A percentile compares a stretch with the other conserved stretches of the same genome.
These are phyloP conservation scores for Terana coerulea DNA, from an alignment of 768 basidiomycete genomes.

Conservation along the genomic window DNA sequence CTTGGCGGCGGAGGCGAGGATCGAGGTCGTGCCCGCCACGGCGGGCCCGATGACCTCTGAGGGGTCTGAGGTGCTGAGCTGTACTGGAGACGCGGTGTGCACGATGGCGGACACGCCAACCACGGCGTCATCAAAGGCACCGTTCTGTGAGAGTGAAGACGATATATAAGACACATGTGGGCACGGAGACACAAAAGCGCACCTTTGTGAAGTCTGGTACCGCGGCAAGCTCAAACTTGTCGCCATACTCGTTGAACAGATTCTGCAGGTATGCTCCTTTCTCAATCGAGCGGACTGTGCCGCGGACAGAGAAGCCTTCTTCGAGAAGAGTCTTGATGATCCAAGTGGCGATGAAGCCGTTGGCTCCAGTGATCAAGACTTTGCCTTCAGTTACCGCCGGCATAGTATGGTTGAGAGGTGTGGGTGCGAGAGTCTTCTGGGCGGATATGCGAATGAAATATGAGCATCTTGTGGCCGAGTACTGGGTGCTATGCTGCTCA, in stretches of 20 bases:
- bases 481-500: too few relatives aligned
- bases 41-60: conserved; percentile 62
- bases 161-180: conserved; percentile 8
- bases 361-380: conserved; percentile 55
- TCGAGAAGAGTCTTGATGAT: conserved; percentile 54
- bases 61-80: conserved; percentile 15
- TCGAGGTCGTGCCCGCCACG: conserved; percentile 31
- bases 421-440: too few relatives aligned
- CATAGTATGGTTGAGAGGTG: background rate
- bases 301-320: conserved; percentile 58
- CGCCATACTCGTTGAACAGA: conserved; percentile 47
- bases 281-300: conserved; percentile 55
- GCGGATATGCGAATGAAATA: too few relatives aligned
- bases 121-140: conserved; percentile 44
- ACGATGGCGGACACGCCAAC: conserved; percentile 41
- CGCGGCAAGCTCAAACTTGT: conserved; percentile 56
- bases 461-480: too few relatives aligned
- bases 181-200: conserved; percentile 8
- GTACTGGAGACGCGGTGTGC: conserved; percentile 36
- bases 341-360: conserved; percentile 63
- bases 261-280: conserved; percentile 58
- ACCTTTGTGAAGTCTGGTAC: conserved; percentile 66
- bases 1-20: background rate
- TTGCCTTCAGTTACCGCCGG: too few relatives aligned
- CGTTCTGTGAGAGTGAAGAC: conserved; percentile 21